phyloP scores from a whole-genome alignment of 805 yeast genomes.

The Cephaloascus fragrans region DNA sequence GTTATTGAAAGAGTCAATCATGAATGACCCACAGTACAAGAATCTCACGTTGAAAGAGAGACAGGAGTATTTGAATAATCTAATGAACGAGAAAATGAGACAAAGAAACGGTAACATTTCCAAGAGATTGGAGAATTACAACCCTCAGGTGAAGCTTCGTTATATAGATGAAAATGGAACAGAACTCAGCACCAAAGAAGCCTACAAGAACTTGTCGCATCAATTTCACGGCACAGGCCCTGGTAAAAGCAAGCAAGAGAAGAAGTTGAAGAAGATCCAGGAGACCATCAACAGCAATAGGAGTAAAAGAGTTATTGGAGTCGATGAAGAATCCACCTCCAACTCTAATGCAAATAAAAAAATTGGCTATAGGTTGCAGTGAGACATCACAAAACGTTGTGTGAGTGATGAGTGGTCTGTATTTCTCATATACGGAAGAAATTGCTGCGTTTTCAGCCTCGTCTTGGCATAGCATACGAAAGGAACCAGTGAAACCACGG shows the following conservation, averaged over 20 bases:
- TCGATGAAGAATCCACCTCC: neutral
- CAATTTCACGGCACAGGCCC: slow-evolving; percentile 58
- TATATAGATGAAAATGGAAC: slow-evolving; percentile 62
- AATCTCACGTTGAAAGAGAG: slow-evolving; percentile 1
- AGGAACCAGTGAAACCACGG: too few species aligned
- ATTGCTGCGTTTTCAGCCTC: too few species aligned
- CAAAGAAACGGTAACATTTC: slow-evolving; percentile 3
- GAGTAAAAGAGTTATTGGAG: neutral
- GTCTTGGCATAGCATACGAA: too few species aligned
- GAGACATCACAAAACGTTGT: too few species aligned
- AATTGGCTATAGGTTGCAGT: neutral
- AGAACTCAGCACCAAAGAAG: slow-evolving; percentile 52
- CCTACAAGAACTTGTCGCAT: slow-evolving; percentile 69
- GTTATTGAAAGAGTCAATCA: slow-evolving; percentile 7
- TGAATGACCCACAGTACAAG: slow-evolving; percentile 1
- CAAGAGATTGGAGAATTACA: slow-evolving; percentile 19
- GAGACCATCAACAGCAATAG: neutral
- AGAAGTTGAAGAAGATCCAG: neutral
- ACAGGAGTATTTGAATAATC: slow-evolving; percentile 1
- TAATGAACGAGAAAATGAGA: slow-evolving; percentile 1
- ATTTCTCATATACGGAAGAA: too few species aligned
- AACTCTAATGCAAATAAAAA: too few species aligned
- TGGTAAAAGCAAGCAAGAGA: slow-evolving; percentile 5
- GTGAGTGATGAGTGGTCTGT: too few species aligned
- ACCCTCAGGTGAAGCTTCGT: slow-evolving; percentile 40